These are phyloP conservation scores for Kwoniella sp. DNA, from an alignment of 768 basidiomycete species.

Conservation along the genomic window DNA sequence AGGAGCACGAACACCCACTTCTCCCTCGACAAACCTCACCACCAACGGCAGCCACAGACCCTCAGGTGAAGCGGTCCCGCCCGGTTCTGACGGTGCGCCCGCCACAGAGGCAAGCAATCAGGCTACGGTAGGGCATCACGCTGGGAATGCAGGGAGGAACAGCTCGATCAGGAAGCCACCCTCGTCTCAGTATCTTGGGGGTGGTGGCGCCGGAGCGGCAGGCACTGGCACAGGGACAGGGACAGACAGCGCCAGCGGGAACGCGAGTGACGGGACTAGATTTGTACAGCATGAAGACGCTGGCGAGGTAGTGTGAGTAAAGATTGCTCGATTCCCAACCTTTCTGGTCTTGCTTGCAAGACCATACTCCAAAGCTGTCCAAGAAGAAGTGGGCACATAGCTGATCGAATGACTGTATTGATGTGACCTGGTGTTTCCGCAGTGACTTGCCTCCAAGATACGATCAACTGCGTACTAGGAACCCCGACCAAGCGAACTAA, in stretches of 20 bases:
- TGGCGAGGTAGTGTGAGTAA: slow-evolving; percentile 40
- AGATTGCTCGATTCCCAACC: neutral
- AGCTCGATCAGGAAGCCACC: slow-evolving; percentile 28
- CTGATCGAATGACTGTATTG: neutral
- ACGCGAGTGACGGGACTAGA: slow-evolving; percentile 10
- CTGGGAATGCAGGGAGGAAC: slow-evolving; percentile 11
- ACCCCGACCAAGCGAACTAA: slow-evolving; percentile 30
- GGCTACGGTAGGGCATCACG: slow-evolving; percentile 21
- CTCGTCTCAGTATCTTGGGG: slow-evolving; percentile 6
- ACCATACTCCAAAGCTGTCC: too few relatives aligned
- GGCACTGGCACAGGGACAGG: too few relatives aligned
- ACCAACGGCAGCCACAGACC: neutral
- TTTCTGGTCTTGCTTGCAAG: neutral
- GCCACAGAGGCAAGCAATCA: slow-evolving; percentile 10
- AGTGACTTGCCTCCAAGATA: slow-evolving; percentile 45
- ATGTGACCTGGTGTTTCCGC: neutral
- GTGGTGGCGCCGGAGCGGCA: neutral
- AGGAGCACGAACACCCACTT: slow-evolving; percentile 5
- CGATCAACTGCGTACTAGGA: slow-evolving; percentile 40
- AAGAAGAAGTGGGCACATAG: too few relatives aligned
- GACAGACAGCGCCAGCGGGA: neutral
- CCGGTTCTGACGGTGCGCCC: slow-evolving; percentile 2
- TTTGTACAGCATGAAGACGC: slow-evolving; percentile 43
- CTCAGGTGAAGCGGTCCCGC: neutral
- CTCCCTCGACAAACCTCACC: neutral